Conservation (phyloP, 306 rosid species). For the Sechiopsis laciniata region DNA sequence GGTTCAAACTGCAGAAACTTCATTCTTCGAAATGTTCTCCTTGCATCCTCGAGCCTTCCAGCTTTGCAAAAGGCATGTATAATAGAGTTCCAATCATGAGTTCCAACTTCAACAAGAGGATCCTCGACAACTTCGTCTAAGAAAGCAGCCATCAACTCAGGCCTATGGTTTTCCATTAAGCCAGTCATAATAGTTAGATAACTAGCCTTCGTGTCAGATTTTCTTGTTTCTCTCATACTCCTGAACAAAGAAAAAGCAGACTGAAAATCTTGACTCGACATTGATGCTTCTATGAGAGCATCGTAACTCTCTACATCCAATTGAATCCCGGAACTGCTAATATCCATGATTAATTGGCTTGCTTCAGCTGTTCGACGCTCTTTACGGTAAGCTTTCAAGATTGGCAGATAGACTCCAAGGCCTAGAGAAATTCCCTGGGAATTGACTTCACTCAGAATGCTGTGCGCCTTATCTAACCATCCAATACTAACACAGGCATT, state of each 20-base stretch:
- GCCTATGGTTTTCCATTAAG: conserved; percentile 88
- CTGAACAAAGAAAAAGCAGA: conserved; percentile 79
- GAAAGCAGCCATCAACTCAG: conserved; percentile 95
- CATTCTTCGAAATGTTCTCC: conserved; percentile 92
- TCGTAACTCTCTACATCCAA: conserved; percentile 61
- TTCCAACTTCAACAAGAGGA: conserved; percentile 77
- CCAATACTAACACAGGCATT: conserved; percentile 72
- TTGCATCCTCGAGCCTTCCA: conserved; percentile 85
- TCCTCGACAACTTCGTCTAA: conserved; percentile 86
- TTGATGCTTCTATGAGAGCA: conserved; percentile 70
- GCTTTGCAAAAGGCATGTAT: conserved; percentile 91
- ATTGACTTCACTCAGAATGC: conserved; percentile 74
- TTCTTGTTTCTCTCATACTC: conserved; percentile 82
- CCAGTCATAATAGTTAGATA: conserved; percentile 91
- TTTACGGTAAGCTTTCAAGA: conserved; percentile 82
- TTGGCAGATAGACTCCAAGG: conserved; percentile 82
- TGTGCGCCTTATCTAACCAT: conserved; percentile 68
- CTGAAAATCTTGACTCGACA: conserved; percentile 85
- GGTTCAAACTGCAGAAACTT: conserved; percentile 73
- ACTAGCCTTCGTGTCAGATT: conserved; percentile 68
- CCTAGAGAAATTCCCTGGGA: conserved; percentile 64
- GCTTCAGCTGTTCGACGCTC: conserved; percentile 78
- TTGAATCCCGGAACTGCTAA: conserved; percentile 67
- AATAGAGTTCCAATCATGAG: conserved; percentile 96
- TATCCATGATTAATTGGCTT: conserved; percentile 71